Evolutionary conservation across 768 basidiomycete genomes (phyloP).

Genomic region (Mrakia hoshinonis): DNA sequence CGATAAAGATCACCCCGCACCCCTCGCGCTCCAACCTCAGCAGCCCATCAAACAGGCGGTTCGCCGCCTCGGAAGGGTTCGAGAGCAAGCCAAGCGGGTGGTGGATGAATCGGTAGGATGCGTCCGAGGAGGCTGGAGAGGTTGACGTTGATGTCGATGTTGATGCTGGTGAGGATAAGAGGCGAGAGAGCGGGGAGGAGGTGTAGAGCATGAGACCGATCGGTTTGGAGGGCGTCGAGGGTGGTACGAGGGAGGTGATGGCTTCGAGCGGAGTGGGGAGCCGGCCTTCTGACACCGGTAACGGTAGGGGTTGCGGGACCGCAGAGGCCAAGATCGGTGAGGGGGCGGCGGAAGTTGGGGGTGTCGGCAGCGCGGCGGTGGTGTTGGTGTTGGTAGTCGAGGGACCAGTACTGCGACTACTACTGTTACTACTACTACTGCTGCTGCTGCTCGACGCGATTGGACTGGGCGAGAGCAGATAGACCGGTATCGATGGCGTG

Average conservation of each 20-base stretch:
- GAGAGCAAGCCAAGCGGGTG: constrained; percentile 35
- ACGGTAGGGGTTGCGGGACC: constrained; percentile 1
- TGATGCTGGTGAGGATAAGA: neutral
- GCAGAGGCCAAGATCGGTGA: constrained; percentile 11
- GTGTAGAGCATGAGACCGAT: constrained; percentile 51
- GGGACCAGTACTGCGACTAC: no score
- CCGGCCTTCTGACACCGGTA: no score
- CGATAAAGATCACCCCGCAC: constrained; percentile 70
- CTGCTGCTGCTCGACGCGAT: neutral
- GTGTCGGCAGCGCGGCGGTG: constrained; percentile 35
- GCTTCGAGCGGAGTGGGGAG: neutral
- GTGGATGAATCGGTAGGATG: constrained; percentile 7
- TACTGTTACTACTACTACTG: no score
- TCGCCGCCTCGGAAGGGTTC: constrained; percentile 58
- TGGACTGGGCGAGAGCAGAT: constrained; percentile 47
- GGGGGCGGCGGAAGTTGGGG: neutral
- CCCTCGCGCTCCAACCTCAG: constrained; percentile 60
- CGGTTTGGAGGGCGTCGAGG: constrained; percentile 36
- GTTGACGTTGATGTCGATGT: neutral
- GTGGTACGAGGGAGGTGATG: neutral
- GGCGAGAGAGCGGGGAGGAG: constrained; percentile 31
- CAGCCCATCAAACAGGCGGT: constrained; percentile 76
- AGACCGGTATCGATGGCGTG: constrained; percentile 78
- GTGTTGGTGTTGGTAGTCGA: no score
- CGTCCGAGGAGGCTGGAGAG: constrained; percentile 34